Base-by-base conservation (phyloP, 2,329 filamentous ascomycete genomes). In the Claviceps citrina region DNA sequence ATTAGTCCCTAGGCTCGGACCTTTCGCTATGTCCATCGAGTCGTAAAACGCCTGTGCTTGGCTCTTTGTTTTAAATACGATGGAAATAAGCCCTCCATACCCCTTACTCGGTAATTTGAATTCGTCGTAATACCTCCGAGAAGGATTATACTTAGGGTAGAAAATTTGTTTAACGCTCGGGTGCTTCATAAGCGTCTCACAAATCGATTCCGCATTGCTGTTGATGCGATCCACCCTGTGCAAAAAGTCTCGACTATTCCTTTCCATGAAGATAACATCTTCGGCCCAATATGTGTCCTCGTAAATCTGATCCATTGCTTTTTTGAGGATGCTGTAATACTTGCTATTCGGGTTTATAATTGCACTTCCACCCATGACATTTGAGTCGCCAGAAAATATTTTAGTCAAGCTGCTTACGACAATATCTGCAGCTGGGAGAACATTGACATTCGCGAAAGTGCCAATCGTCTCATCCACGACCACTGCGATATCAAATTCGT, bases 391-490 rank as follows among this genome's bases (percentile, higher is more conserved):
- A 41, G 85, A 93, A 63, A 98, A 98, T 40, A 96, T 81, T 60
- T 98, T 98, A 36, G 91, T 96, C 43, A 98, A 67, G 56, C 84
- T 93, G 66, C 84, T 94, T 42, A 94, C 89, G 5, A 96, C 84
- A 13, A 96, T 70, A 59, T 98, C 91, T 44, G 85, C 84, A 54
- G 80, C 82, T 3, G 81, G 84, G 5, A 98, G 71, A 4, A 98
- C 84, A 55, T 96, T 85, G 51, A 95, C 79, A 56, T 98, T 98
- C 54, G 93, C 78, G 56, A 95, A 94, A 42, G 91, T 98, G 50
- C 89, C 89, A 44, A 98, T 84, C 0, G 91, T 96, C 61, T 98
- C 91, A 59, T 98, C 91, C 2, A 98, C 74, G 2, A 96, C 83
- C 10, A 96, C 78, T 18, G 78, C 81, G 56, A 98, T 96, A 53